Evolutionary conservation across 2,329 filamentous ascomycete species (phyloP).

Genomic region (Cucurbitaria berberidis): DNA sequence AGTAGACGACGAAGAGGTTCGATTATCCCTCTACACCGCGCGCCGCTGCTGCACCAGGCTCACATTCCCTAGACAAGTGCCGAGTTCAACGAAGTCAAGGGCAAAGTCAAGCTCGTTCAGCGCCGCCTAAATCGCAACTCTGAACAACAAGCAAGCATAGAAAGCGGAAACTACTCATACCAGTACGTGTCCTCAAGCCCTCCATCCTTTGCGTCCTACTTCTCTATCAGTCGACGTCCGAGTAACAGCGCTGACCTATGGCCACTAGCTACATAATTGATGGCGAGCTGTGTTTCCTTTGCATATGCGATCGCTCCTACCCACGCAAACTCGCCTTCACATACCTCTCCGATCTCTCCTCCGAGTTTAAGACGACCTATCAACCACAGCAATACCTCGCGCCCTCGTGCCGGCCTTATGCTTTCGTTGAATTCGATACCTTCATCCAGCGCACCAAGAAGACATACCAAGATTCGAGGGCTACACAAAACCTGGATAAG

Average conservation of each 20-base stretch:
- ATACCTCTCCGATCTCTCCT: slow-evolving; percentile 89
- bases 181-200: slow-evolving; percentile 66
- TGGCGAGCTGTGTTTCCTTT: slow-evolving; percentile 84
- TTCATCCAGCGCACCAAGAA: slow-evolving; percentile 93
- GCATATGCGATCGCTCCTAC: slow-evolving; percentile 92
- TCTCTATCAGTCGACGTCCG: background rate
- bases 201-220: background rate
- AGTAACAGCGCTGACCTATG: slow-evolving; percentile 12
- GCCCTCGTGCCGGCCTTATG: slow-evolving; percentile 83
- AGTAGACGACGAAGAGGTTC: slow-evolving; percentile 84
- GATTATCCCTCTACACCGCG: background rate
- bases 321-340: slow-evolving; percentile 98
- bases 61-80: slow-evolving; percentile 63
- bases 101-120: slow-evolving; percentile 87
- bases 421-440: slow-evolving; percentile 97
- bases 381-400: slow-evolving; percentile 73
- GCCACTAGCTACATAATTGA: slow-evolving; percentile 77
- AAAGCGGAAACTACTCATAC: slow-evolving; percentile 80
- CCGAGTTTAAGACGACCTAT: slow-evolving; percentile 91
- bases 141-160: slow-evolving; percentile 89
- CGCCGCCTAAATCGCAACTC: slow-evolving; percentile 87
- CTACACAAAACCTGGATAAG: slow-evolving; percentile 90
- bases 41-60: slow-evolving; percentile 9
- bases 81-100: slow-evolving; percentile 85
- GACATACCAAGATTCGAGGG: slow-evolving; percentile 90